These are phyloP conservation scores for Bipolaris victoriae DNA, from an alignment of 2,329 filamentous ascomycete species.

Conservation along the genomic window DNA sequence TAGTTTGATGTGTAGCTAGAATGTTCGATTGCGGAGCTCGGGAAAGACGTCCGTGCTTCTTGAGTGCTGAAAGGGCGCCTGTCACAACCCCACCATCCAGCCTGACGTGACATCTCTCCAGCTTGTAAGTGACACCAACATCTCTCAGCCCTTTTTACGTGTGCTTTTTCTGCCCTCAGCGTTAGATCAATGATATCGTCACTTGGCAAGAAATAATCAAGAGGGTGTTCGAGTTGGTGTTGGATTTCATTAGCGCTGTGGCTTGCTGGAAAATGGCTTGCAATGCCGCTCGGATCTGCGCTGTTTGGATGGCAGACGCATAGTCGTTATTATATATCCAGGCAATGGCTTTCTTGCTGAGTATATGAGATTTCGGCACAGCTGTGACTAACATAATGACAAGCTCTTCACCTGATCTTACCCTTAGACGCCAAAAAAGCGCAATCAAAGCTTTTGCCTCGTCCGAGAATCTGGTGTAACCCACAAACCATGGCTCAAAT, in stretches of 20 bases:
- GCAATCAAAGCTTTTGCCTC: not conserved
- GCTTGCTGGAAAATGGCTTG: not conserved
- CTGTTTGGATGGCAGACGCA: not conserved
- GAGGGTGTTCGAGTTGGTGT: not conserved
- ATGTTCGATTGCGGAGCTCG: slow-evolving; percentile 40
- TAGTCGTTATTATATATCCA: not conserved
- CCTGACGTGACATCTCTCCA: slow-evolving; percentile 12
- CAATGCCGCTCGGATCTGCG: not conserved
- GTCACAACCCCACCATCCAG: slow-evolving; percentile 18
- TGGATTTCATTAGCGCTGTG: not conserved
- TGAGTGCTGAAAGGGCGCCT: slow-evolving; percentile 38
- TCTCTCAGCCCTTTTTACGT: slow-evolving; percentile 13
- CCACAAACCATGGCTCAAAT: slow-evolving; percentile 16
- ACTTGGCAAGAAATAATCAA: too few relatives aligned
- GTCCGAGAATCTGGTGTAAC: not conserved
- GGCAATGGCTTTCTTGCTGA: not conserved
- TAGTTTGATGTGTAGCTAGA: slow-evolving; percentile 43
- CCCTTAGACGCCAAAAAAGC: not conserved
- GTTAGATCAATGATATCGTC: not conserved
- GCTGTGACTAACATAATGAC: not conserved
- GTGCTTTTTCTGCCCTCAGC: not conserved
- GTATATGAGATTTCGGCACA: not conserved
- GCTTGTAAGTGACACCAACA: slow-evolving; percentile 10
- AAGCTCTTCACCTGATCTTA: not conserved
- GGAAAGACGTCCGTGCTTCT: slow-evolving; percentile 21